Conservation (phyloP, 2,329 filamentous ascomycete species). For the Claviceps sorghi region DNA sequence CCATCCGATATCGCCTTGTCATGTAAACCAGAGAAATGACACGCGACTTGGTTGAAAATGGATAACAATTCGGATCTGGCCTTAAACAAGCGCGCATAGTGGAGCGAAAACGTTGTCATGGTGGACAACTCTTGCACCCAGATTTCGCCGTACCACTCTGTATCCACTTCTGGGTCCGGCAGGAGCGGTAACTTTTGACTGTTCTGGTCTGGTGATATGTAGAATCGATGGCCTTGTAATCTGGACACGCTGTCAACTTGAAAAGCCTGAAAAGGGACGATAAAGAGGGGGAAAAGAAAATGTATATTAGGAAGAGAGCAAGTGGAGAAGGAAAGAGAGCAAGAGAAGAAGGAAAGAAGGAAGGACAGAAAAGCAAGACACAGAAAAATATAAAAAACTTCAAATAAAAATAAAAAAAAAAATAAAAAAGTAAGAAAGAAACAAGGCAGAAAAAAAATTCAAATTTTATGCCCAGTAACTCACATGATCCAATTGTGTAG, state of each 20-base stretch:
- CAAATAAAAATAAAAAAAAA: too few relatives aligned
- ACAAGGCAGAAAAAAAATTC: background rate
- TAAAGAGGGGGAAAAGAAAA: background rate
- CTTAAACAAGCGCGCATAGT: background rate
- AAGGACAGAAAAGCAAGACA: too few relatives aligned
- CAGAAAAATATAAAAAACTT: too few relatives aligned
- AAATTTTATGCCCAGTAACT: background rate
- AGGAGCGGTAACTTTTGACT: background rate
- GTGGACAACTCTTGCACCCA: background rate
- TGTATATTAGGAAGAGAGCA: too few relatives aligned
- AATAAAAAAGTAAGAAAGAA: background rate
- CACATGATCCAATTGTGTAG: background rate
- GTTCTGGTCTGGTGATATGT: background rate
- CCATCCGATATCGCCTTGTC: background rate
- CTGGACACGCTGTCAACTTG: background rate
- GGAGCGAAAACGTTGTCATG: background rate
- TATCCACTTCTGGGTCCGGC: background rate
- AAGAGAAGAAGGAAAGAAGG: background rate
- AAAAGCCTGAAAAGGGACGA: background rate
- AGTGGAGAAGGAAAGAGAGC: too few relatives aligned
- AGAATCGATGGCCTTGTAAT: background rate
- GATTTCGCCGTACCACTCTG: background rate
- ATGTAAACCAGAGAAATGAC: background rate
- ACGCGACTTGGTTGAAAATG: background rate
- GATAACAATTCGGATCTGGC: background rate